Conservation (phyloP, 2,329 filamentous ascomycete genomes). For the Sclerotinia trifoliorum region DNA sequence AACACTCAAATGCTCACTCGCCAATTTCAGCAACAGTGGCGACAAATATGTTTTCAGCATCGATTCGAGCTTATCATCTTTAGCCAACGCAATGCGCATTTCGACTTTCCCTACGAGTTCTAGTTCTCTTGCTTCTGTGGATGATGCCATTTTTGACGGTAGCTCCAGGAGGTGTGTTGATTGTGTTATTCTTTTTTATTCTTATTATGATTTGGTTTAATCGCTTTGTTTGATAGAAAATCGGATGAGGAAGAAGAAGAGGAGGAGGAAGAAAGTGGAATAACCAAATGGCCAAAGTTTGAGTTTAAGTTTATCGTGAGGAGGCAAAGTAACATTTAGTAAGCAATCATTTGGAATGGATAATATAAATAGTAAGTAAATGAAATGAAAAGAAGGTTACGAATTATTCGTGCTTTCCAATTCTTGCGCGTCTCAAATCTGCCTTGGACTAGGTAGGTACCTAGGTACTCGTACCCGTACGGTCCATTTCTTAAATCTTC, state of each 20-base stretch:
- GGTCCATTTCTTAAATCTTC: no score
- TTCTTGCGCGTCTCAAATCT: constrained; percentile 16
- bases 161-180: background rate
- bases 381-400: constrained; percentile 1
- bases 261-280: background rate
- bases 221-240: background rate
- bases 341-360: background rate
- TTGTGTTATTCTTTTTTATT: background rate
- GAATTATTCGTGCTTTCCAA: constrained; percentile 17
- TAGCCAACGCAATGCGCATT: constrained; percentile 69
- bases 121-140: constrained; percentile 55
- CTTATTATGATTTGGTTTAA: background rate
- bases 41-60: constrained; percentile 77
- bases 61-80: constrained; percentile 77
- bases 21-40: constrained; percentile 81
- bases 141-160: constrained; percentile 24
- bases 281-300: no score
- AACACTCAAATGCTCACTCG: constrained; percentile 75
- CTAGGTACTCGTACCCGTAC: no score
- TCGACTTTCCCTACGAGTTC: constrained; percentile 80
- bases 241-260: background rate
- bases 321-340: background rate
- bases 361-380: no score
- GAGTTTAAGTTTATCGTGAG: background rate
- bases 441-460: constrained; percentile 2